These are phyloP conservation scores for Exidia glandulosa DNA, from an alignment of 768 basidiomycete species.

Conservation along the genomic window DNA sequence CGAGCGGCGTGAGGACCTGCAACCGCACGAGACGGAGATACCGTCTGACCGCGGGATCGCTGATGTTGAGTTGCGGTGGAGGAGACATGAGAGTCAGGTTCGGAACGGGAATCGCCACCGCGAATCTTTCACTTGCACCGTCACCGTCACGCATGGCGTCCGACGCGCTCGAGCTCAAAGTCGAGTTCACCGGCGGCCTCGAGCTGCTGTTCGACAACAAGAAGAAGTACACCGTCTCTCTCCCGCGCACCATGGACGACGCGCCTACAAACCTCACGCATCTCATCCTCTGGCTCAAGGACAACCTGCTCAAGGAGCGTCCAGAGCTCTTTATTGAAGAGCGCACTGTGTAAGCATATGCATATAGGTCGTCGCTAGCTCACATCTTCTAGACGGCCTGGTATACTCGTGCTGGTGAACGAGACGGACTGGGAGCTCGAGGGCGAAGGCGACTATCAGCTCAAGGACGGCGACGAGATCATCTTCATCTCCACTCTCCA, in stretches of 20 bases:
- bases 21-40: constrained; percentile 27
- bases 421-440: constrained; percentile 99
- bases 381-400: constrained; percentile 65
- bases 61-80: background rate
- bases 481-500: constrained; percentile 96
- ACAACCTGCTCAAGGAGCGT: constrained; percentile 71
- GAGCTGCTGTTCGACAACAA: constrained; percentile 70
- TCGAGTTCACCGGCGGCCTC: constrained; percentile 79
- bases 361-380: background rate
- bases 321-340: constrained; percentile 84
- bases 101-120: background rate
- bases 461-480: constrained; percentile 75
- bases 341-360: constrained; percentile 58
- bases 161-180: constrained; percentile 21
- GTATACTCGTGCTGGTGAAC: constrained; percentile 93
- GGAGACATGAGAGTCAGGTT: background rate
- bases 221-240: constrained; percentile 5
- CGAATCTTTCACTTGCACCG: background rate
- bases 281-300: constrained; percentile 68
- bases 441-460: constrained; percentile 76
- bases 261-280: constrained; percentile 51
- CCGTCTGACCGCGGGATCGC: background rate
- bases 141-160: background rate
- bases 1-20: constrained; percentile 80
- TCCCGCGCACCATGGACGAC: constrained; percentile 15